Percentiles rank a stretch among this genome's conserved stretches.
These are phyloP conservation scores for Suillus subaureus DNA, from an alignment of 768 basidiomycete genomes.

Conservation along the genomic window DNA sequence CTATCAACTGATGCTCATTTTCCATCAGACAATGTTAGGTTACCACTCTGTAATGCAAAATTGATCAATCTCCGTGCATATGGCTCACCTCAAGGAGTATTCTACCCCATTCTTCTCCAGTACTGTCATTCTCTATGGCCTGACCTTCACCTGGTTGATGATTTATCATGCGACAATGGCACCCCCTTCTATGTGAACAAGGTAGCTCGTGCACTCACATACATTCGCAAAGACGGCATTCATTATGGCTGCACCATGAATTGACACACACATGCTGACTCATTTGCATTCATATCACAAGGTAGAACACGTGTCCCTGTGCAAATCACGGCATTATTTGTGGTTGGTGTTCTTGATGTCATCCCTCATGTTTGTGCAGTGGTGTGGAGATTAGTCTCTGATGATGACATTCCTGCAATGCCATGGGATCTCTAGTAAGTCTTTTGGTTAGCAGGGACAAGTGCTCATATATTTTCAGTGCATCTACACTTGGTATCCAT, in stretches of 20 bases:
- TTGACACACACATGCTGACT: background rate
- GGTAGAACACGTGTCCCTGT: background rate
- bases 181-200: constrained; percentile 1
- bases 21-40: background rate
- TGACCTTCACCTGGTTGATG: background rate
- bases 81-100: background rate
- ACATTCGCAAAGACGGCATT: constrained; percentile 5
- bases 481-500: constrained; percentile 1
- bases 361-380: background rate
- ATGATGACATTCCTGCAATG: constrained; percentile 3
- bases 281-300: background rate
- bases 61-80: background rate
- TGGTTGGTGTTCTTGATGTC: background rate
- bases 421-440: constrained; percentile 12
- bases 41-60: background rate
- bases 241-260: background rate
- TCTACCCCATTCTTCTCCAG: constrained; percentile 1
- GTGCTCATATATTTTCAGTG: background rate
- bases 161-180: background rate
- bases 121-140: background rate
- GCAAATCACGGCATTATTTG: background rate
- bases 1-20: background rate
- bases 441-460: background rate
- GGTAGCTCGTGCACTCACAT: background rate
- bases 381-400: background rate